Evolutionary conservation across 495 filamentous ascomycete species (phyloP).

Genomic region (Clavariopsis aquatica): DNA sequence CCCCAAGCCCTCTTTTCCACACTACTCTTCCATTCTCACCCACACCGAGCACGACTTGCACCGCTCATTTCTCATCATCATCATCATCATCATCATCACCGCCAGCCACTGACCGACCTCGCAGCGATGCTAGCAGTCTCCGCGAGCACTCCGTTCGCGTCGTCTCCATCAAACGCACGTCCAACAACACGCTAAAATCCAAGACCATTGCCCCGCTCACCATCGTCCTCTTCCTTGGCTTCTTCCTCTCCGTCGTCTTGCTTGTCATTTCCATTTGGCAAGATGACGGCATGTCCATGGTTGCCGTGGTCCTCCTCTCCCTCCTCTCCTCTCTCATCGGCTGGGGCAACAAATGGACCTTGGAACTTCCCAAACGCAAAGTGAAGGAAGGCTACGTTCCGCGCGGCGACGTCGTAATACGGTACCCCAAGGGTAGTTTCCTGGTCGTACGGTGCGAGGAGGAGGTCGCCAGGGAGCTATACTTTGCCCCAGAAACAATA

Average conservation of each 20-base stretch:
- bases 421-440: conserved; percentile 47
- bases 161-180: conserved; percentile 44
- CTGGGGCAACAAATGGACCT: conserved; percentile 47
- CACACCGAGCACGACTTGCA: too few relatives aligned
- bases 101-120: not conserved
- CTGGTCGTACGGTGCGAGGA: conserved; percentile 46
- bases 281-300: conserved; percentile 49
- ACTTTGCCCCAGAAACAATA: conserved; percentile 50
- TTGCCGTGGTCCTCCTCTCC: conserved; percentile 49
- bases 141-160: conserved; percentile 46
- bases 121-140: conserved; percentile 39
- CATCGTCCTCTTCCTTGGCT: conserved; percentile 45
- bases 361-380: conserved; percentile 40
- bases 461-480: conserved; percentile 46
- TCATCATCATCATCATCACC: too few relatives aligned
- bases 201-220: conserved; percentile 46
- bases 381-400: conserved; percentile 21
- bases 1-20: not conserved
- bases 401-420: conserved; percentile 45
- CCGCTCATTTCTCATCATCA: too few relatives aligned
- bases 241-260: conserved; percentile 44
- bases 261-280: conserved; percentile 44
- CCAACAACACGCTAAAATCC: conserved; percentile 36
- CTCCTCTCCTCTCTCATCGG: conserved; percentile 51
- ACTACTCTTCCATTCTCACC: too few relatives aligned